phyloP scores from a whole-genome alignment of 1,284 basidiomycete genomes.

The Austroboletus novae-zelandiae region DNA sequence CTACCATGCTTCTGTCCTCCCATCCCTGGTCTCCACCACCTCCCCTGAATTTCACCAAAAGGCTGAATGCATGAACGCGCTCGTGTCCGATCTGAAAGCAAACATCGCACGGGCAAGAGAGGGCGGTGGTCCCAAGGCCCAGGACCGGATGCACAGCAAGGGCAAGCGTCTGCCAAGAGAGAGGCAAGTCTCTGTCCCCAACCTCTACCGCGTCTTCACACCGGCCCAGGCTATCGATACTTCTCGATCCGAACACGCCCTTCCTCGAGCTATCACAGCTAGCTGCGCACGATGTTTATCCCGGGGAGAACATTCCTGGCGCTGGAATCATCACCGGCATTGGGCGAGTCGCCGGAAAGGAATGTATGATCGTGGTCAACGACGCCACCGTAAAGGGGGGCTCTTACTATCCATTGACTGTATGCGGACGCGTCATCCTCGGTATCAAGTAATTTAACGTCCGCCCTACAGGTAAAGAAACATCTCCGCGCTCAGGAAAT shows the following conservation, averaged over 20 bases:
- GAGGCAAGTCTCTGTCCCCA: constrained; percentile 49
- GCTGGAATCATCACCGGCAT: constrained; percentile 93
- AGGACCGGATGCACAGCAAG: constrained; percentile 73
- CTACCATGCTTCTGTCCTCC: constrained; percentile 73
- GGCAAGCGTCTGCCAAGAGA: constrained; percentile 89
- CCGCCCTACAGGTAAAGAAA: constrained; percentile 76
- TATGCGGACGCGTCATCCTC: constrained; percentile 31
- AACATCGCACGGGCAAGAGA: constrained; percentile 56
- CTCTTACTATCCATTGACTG: constrained; percentile 90
- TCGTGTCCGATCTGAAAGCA: constrained; percentile 61
- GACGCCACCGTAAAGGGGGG: constrained; percentile 95
- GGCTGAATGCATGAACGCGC: constrained; percentile 62
- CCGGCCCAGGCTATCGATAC: constrained; percentile 48
- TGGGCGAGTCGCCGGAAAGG: constrained; percentile 73
- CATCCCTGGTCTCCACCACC: constrained; percentile 63
- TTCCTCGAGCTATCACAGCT: constrained; percentile 88
- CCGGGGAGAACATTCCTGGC: constrained; percentile 75
- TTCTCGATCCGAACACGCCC: constrained; percentile 86
- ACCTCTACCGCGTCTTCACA: constrained; percentile 1
- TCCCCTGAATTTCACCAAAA: constrained; percentile 71
- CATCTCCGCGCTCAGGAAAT: constrained; percentile 93
- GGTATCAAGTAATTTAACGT: background rate
- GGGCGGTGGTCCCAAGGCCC: constrained; percentile 68
- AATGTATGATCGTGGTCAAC: constrained; percentile 90
- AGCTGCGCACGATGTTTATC: constrained; percentile 88